Conservation (phyloP, 1,139 yeast species). For the Suhomyces bribrorum region DNA sequence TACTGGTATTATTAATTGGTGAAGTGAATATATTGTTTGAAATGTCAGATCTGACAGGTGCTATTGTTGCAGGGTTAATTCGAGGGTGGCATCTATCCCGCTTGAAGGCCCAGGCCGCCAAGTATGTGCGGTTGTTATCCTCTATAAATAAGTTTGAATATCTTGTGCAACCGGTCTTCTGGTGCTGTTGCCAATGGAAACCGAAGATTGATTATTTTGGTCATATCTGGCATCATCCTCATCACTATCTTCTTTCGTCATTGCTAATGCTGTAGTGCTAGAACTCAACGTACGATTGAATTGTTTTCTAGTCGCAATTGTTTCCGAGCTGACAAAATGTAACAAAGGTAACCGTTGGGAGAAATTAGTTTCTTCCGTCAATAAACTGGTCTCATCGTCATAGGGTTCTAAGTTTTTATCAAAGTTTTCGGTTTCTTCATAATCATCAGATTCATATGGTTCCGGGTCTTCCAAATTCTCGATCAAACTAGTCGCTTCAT, state of each 20-base stretch:
- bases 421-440: constrained; percentile 1
- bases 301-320: constrained; percentile 16
- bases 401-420: constrained; percentile 4
- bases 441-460: background rate
- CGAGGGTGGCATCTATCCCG: no score
- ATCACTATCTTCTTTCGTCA: constrained; percentile 9
- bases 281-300: constrained; percentile 5
- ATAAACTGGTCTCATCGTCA: constrained; percentile 6
- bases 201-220: constrained; percentile 5
- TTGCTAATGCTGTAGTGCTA: constrained; percentile 10
- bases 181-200: constrained; percentile 5
- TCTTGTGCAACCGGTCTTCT: constrained; percentile 5
- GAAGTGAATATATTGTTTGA: no score
- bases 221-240: constrained; percentile 4
- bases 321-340: constrained; percentile 28
- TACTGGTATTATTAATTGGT: no score
- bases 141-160: constrained; percentile 7
- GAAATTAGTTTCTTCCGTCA: constrained; percentile 25
- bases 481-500: no score
- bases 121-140: no score
- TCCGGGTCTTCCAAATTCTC: no score
- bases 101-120: no score
- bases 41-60: no score
- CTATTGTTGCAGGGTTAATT: no score
- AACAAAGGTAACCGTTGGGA: constrained; percentile 37